Base-by-base conservation (phyloP, 2,329 filamentous ascomycete species). In the Chrysoporthe puriensis region DNA sequence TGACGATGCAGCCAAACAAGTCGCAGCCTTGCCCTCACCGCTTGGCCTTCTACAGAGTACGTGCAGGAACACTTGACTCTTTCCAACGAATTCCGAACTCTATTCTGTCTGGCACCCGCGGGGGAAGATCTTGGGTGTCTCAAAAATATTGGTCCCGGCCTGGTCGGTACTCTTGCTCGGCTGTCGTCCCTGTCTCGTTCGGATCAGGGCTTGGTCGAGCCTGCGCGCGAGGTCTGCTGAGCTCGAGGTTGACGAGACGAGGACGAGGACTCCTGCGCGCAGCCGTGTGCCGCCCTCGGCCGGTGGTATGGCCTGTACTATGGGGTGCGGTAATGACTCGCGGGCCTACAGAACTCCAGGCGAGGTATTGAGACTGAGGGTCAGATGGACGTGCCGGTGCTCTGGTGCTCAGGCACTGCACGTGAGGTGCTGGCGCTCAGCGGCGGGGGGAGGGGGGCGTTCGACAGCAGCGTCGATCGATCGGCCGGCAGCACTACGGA, bases 1-100 rank as follows among this genome's bases (percentile, higher is more conserved):
- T 74, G 74, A 71, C 71, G 68, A 71, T 62, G 62, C 70, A 74
- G 73, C 76, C 76, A 77, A 77, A 77, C 76, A 76, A 75, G 76
- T 77, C 72, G 69, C 73, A 76, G 74, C 76, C 76, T 76, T 72
- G 42, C 59, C 70, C 72, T 77, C 76, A 77, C 76, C 76, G 76
- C 76, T 75, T 76, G 74, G 73, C 71, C 70, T 74, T 71, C 73
- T 71, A 72, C 71, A 68, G 70, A 69, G 52, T 65, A 54, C 36
- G 69, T 64, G 68, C 70, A 69, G 65, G 65, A 72, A 72, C 70
- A 67, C 54, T 65, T 65, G 54, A 52, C 54, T 66, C 50, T 66
- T 62, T 57, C 26, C 26, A 34, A 16, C 42, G 3, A 32, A 18
- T 63, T 11, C 59, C 60, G 64, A 57, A 67, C 65, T 62, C 65